These are phyloP conservation scores for Mycosarcoma mackinlayi DNA, from an alignment of 1,284 basidiomycete genomes.

Conservation along the genomic window DNA sequence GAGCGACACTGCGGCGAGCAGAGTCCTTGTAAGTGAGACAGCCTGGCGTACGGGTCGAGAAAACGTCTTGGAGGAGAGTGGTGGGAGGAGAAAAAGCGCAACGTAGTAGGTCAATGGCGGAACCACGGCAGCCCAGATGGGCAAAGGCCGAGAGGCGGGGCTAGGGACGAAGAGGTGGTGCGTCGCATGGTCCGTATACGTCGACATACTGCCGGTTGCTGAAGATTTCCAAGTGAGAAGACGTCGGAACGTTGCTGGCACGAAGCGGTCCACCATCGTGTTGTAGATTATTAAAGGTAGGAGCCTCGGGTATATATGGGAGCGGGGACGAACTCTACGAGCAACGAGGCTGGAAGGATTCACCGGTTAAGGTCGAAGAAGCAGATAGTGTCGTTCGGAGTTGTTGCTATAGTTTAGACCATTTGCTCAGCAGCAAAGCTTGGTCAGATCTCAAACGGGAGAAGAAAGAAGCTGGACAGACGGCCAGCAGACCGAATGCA, in stretches of 20 bases:
- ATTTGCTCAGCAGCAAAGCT: constrained; percentile 12
- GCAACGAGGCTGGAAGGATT: constrained; percentile 4
- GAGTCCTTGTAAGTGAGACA: constrained; percentile 7
- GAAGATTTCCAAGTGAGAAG: constrained; percentile 10
- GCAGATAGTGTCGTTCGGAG: constrained; percentile 1
- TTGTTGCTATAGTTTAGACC: neutral
- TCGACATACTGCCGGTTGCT: constrained; percentile 17
- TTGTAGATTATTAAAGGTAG: too few species aligned
- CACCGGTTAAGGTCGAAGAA: constrained; percentile 5
- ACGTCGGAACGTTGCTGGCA: constrained; percentile 9
- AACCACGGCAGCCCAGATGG: constrained; percentile 39
- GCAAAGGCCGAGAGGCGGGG: constrained; percentile 23
- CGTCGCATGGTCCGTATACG: constrained; percentile 21
- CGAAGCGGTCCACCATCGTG: constrained; percentile 9
- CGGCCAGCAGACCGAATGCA: too few species aligned
- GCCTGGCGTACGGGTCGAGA: constrained; percentile 7
- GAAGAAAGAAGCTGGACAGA: too few species aligned
- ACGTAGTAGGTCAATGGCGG: constrained; percentile 52
- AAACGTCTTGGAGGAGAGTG: constrained; percentile 27
- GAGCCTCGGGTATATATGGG: constrained; percentile 9
- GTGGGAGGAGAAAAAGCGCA: constrained; percentile 41
- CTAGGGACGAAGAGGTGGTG: constrained; percentile 35
- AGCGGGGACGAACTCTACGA: neutral
- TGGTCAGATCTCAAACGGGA: too few species aligned
- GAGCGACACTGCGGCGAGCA: constrained; percentile 24